Conservation (phyloP, 345 rosid genomes). For the Brassica rapa region DNA sequence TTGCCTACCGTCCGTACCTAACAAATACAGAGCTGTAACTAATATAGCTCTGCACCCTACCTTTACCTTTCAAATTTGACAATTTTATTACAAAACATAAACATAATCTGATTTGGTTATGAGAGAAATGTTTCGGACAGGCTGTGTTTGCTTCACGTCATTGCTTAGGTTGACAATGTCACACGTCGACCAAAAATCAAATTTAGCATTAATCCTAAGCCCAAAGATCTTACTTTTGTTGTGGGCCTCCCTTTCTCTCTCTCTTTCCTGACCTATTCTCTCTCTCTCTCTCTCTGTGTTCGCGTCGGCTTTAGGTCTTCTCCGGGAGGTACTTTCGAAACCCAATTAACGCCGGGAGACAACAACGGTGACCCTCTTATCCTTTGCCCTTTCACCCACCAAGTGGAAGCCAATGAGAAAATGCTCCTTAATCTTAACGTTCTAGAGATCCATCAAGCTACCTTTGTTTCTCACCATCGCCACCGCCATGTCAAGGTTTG, state of each 20-base stretch:
- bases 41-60: neutral
- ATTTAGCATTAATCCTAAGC: conserved; percentile 24
- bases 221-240: conserved; percentile 22
- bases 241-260: conserved; percentile 31
- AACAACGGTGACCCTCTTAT: conserved; percentile 1
- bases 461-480: conserved; percentile 19
- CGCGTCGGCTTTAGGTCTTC: conserved; percentile 33
- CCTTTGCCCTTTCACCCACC: neutral
- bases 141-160: neutral
- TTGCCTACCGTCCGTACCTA: too few relatives aligned
- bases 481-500: conserved; percentile 43
- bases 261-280: conserved; percentile 28
- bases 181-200: conserved; percentile 34
- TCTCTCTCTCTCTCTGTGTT: conserved; percentile 27
- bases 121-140: neutral
- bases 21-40: conserved; percentile 41
- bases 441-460: conserved; percentile 33
- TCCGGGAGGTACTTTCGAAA: conserved; percentile 27
- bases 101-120: neutral
- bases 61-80: neutral
- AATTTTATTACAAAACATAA: neutral
- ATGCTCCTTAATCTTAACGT: conserved; percentile 28
- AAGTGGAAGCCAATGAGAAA: conserved; percentile 38
- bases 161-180: conserved; percentile 16
- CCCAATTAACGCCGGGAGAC: conserved; percentile 27